phyloP scores from a whole-genome alignment of 371 early-diverging fungal genomes.

The Rhizopus microsporus region DNA sequence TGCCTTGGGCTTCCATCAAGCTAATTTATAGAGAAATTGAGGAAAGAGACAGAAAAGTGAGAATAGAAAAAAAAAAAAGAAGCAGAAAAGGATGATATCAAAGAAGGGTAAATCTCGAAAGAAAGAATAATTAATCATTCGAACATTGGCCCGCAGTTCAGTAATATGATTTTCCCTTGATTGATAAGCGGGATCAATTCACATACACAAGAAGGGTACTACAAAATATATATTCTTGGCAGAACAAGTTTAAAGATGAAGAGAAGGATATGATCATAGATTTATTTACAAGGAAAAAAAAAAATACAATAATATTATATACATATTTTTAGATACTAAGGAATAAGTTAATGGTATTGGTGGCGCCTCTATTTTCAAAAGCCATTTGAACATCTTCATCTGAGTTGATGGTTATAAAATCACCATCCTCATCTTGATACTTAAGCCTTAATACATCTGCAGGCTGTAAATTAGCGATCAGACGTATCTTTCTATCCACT shows the following conservation, averaged over 20 bases:
- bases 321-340: slow-evolving; percentile 25
- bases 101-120: too few relatives aligned
- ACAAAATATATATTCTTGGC: background rate
- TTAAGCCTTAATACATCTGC: slow-evolving; percentile 64
- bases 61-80: slow-evolving; percentile 2
- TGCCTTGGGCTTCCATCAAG: background rate
- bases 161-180: too few relatives aligned
- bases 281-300: background rate
- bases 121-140: too few relatives aligned
- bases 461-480: slow-evolving; percentile 61
- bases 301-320: background rate
- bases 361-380: slow-evolving; percentile 68
- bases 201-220: too few relatives aligned
- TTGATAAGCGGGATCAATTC: too few relatives aligned
- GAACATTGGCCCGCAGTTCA: too few relatives aligned
- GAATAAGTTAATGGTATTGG: slow-evolving; percentile 35
- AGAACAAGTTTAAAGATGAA: too few relatives aligned
- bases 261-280: too few relatives aligned
- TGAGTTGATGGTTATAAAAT: slow-evolving; percentile 79
- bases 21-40: background rate
- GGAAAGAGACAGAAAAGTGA: background rate
- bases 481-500: slow-evolving; percentile 84
- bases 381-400: slow-evolving; percentile 92
- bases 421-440: slow-evolving; percentile 92
- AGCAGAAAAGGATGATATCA: too few relatives aligned